Evolutionary conservation across 2,329 filamentous ascomycete species (phyloP).

Genomic region (Coleophoma crateriformis): DNA sequence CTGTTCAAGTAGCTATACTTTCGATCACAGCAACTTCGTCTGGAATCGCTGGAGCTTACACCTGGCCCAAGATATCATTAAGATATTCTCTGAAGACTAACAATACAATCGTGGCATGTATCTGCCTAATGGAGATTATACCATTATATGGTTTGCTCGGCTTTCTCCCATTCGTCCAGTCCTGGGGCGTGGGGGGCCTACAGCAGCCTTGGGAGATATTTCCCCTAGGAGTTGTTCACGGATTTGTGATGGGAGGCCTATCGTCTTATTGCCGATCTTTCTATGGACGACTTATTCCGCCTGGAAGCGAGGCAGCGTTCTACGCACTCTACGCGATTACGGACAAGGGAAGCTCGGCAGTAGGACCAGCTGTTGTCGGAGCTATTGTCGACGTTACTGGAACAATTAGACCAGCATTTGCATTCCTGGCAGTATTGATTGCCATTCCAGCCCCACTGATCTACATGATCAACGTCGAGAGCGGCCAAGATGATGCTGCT

Average conservation of each 20-base stretch:
- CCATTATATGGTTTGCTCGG: conserved; percentile 87
- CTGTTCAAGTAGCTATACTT: conserved; percentile 83
- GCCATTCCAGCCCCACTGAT: conserved; percentile 79
- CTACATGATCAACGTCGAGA: conserved; percentile 76
- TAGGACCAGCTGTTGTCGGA: conserved; percentile 89
- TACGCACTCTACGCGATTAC: conserved; percentile 96
- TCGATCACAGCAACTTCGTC: conserved; percentile 84
- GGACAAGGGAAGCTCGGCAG: conserved; percentile 90
- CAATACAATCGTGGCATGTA: conserved; percentile 85
- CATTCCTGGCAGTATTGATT: conserved; percentile 79
- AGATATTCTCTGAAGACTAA: conserved; percentile 65
- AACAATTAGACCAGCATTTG: conserved; percentile 79
- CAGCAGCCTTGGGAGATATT: conserved; percentile 98
- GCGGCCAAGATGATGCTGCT: conserved; percentile 63
- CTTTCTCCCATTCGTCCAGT: conserved; percentile 73
- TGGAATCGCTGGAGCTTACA: conserved; percentile 82
- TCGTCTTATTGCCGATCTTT: conserved; percentile 87
- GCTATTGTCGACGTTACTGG: conserved; percentile 81
- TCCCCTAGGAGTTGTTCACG: conserved; percentile 82
- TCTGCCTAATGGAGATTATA: conserved; percentile 84
- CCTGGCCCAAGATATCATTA: conserved; percentile 76
- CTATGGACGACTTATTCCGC: conserved; percentile 88
- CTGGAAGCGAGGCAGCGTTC: conserved; percentile 89
- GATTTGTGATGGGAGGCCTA: conserved; percentile 87
- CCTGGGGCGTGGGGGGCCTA: conserved; percentile 72